Evolutionary conservation across 2,329 filamentous ascomycete species (phyloP).

Genomic region (Xylaria sp.): DNA sequence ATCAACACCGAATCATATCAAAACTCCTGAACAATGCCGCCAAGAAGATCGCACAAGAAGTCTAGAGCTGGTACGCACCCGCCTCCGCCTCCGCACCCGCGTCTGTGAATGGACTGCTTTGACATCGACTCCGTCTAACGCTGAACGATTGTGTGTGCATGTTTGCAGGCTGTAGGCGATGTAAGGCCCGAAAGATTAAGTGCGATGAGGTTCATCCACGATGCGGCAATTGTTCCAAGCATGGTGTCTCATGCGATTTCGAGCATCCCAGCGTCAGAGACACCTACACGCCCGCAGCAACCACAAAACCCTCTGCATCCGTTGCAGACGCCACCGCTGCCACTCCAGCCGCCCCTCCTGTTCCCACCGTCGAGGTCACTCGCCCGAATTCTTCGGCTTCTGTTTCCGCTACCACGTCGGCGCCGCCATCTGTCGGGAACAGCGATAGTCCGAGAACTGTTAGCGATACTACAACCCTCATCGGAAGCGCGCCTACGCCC

Average conservation of each 20-base stretch:
- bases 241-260: conserved; percentile 62
- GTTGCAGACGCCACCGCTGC: neutral
- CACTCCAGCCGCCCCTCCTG: neutral
- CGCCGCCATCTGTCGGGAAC: conserved; percentile 23
- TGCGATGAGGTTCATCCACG: conserved; percentile 62
- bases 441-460: conserved; percentile 26
- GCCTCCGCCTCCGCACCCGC: neutral
- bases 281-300: conserved; percentile 36
- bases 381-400: conserved; percentile 26
- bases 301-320: neutral
- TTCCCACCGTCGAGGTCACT: conserved; percentile 29
- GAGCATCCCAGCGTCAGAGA: conserved; percentile 46
- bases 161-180: conserved; percentile 49
- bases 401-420: conserved; percentile 24
- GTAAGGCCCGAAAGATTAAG: conserved; percentile 67
- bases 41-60: conserved; percentile 64
- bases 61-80: conserved; percentile 47
- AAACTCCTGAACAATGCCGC: conserved; percentile 46
- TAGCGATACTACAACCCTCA: conserved; percentile 24
- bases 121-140: conserved; percentile 1
- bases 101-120: neutral
- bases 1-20: neutral
- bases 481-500: conserved; percentile 32
- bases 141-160: neutral
- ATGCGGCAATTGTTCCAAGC: conserved; percentile 62